Evolutionary conservation across 805 yeast genomes (phyloP), one percentile per base, ranked within the genome.

Genomic region (Myxozyma mucilagina): DNA sequence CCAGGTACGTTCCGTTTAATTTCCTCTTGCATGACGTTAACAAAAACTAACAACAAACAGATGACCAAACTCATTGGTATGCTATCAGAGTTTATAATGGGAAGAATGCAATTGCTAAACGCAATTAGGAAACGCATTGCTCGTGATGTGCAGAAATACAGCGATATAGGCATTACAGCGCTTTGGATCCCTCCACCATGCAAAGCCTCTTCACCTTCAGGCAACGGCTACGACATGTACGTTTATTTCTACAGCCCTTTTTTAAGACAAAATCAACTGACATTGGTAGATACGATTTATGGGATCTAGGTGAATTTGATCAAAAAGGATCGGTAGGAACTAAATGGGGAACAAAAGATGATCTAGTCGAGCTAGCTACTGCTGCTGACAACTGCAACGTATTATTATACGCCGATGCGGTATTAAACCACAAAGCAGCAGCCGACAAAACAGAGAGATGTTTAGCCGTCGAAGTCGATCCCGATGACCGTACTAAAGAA

Each of bases 231-330:
- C 48, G 67, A 63, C 50, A 58, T 57, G 58, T 57, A 43, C 45
- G 56, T 14, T 9, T 41, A 1, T 3, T 10, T 20, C 5, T 31
- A 11, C 32, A 7, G n/a, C n/a, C 45, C 16, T 24, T 18, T 24
- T 10, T 34, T 2, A n/a, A 9, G 10, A 18, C 38, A 8, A n/a
- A n/a, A 34, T n/a, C n/a, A 13, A 36, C 29, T 14, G 47, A 35
- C 32, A 41, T 13, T 51, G 14, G 14, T 18, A 54, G 59, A 20
- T 61, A 63, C 36, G 67, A 63, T 36, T 56, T 63, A 7, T 63
- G 67, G 67, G 67, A 63, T 49, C 56, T 63, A 44, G 67, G 67
- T 36, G 67, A 63, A 47, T 63, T 63, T 42, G 67, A 63, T 34
- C 67, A 63, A 24, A 61, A 63, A 49, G 67, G 67, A 13, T 41